Conservation (phyloP, 1,139 yeast species). For the Debaryomyces nepalensis region DNA sequence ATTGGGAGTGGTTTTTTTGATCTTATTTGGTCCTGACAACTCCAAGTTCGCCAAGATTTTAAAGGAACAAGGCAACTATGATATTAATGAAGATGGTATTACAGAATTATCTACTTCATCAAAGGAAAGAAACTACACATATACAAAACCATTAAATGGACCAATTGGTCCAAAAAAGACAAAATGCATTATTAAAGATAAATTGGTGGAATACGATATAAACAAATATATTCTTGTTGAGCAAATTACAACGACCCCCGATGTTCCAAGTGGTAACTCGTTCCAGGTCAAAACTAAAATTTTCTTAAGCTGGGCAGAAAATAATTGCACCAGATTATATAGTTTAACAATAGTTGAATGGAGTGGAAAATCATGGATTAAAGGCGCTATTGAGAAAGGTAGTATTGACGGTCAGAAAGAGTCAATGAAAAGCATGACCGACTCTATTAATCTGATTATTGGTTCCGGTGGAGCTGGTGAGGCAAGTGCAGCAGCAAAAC, state of each 20-base stretch:
- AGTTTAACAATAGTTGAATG: conserved; percentile 77
- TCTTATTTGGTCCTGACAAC: conserved; percentile 78
- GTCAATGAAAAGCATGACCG: conserved; percentile 61
- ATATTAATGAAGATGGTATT: conserved; percentile 57
- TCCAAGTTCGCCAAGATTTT: conserved; percentile 58
- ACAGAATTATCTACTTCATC: conserved; percentile 40
- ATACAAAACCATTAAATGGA: conserved; percentile 78
- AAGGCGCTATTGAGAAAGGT: conserved; percentile 90
- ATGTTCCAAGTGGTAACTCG: conserved; percentile 90
- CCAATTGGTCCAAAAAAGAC: conserved; percentile 97
- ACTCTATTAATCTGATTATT: conserved; percentile 58
- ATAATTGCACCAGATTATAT: conserved; percentile 65
- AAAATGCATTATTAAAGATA: conserved; percentile 76
- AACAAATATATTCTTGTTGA: conserved; percentile 60
- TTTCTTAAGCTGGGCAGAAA: conserved; percentile 75
- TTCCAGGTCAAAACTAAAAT: conserved; percentile 75
- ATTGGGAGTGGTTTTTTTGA: conserved; percentile 70
- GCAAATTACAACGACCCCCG: conserved; percentile 81
- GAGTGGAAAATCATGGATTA: conserved; percentile 93
- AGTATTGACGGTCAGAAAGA: conserved; percentile 88
- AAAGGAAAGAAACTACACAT: conserved; percentile 63
- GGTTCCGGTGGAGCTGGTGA: conserved; percentile 21
- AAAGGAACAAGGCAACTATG: conserved; percentile 72
- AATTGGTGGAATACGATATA: conserved; percentile 64
- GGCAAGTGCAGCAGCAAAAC: conserved; percentile 18